Percentiles rank a stretch among this genome's conserved stretches.
Evolutionary conservation across 179 eudicot genomes (phyloP).

Genomic region (Silene noctiflora): DNA sequence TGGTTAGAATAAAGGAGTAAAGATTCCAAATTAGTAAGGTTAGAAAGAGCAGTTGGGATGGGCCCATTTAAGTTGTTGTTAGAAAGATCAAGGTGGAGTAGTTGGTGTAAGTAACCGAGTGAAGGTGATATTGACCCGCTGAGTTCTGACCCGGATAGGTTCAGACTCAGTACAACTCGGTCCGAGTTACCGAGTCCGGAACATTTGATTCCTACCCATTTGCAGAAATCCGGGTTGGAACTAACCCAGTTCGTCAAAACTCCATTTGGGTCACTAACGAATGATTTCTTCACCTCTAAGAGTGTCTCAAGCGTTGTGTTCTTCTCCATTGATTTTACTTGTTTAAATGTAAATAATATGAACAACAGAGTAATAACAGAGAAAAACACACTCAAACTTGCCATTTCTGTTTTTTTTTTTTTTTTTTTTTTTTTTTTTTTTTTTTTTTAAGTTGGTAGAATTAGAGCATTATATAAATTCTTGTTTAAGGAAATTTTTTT

Average conservation of each 20-base stretch:
- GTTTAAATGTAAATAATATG: not conserved
- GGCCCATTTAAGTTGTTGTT: conserved; percentile 62
- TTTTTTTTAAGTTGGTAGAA: not conserved
- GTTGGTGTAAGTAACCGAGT: conserved; percentile 46
- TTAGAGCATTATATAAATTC: not conserved
- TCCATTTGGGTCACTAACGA: conserved; percentile 54
- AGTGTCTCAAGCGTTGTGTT: conserved; percentile 34
- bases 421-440: conserved; percentile 14
- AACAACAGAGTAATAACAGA: conserved; percentile 26
- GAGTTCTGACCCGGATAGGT: conserved; percentile 63
- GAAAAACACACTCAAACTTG: conserved; percentile 1
- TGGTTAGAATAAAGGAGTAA: conserved; percentile 71
- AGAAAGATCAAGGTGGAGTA: conserved; percentile 82
- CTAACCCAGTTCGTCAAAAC: conserved; percentile 52
- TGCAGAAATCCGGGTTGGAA: conserved; percentile 48
- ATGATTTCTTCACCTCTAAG: conserved; percentile 53
- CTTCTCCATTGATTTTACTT: conserved; percentile 1
- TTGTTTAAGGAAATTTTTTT: no score
- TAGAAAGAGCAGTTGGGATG: conserved; percentile 79
- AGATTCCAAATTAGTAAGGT: conserved; percentile 57
- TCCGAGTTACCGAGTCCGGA: conserved; percentile 33
- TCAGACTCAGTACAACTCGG: conserved; percentile 44
- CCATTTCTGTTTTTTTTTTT: conserved; percentile 12
- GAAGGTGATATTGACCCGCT: conserved; percentile 70
- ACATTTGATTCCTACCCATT: conserved; percentile 69